phyloP scores from a whole-genome alignment of 371 early-diverging fungal species.

The Mucor sp. region DNA sequence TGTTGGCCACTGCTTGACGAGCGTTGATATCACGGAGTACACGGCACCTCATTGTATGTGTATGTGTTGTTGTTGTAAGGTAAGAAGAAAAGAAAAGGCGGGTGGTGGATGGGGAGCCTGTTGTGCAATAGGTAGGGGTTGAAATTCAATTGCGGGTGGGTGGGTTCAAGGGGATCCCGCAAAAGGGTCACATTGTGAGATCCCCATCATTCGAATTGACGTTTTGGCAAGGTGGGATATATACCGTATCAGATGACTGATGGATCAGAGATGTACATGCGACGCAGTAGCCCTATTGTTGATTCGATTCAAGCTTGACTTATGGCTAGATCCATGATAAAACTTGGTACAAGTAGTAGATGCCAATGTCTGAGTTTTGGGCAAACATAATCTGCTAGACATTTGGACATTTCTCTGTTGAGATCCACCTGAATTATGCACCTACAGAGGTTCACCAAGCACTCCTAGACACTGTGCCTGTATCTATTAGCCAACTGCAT shows the following conservation, averaged over 20 bases:
- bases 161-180: background rate
- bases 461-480: no score
- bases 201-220: no score
- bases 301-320: background rate
- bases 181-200: background rate
- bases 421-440: background rate
- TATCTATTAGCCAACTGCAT: background rate
- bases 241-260: background rate
- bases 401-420: background rate
- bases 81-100: background rate
- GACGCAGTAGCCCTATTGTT: background rate
- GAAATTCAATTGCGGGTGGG: background rate
- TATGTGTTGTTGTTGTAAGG: background rate
- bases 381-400: background rate
- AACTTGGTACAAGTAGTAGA: background rate
- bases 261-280: background rate
- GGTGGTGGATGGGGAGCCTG: background rate
- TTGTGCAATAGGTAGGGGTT: background rate
- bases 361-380: background rate
- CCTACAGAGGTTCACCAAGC: no score
- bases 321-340: background rate
- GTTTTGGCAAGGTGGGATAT: no score
- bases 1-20: slow-evolving; percentile 68
- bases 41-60: slow-evolving; percentile 50
- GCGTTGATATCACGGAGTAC: slow-evolving; percentile 77